Percentiles rank a stretch among this genome's conserved stretches.
These are phyloP conservation scores for Rhododendron ferrugineum DNA, from an alignment of 148 eudicot species.

Conservation along the genomic window DNA sequence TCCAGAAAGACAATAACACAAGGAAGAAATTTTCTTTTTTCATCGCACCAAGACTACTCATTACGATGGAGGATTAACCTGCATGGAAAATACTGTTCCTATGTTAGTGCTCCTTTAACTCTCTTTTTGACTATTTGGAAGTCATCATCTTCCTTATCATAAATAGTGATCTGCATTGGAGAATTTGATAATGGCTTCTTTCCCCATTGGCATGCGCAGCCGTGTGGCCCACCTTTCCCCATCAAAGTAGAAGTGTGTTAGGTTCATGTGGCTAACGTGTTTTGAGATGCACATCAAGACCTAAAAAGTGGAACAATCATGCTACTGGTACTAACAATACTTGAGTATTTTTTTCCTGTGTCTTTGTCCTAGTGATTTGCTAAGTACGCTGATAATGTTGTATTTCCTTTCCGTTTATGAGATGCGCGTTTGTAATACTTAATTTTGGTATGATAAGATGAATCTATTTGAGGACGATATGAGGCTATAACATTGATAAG, in stretches of 20 bases:
- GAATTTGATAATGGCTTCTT: neutral
- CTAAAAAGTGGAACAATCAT: neutral
- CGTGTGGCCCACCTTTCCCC: neutral
- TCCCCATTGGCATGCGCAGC: neutral
- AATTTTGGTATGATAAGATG: neutral
- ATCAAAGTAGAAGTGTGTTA: neutral
- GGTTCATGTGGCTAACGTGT: neutral
- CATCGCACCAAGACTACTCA: neutral
- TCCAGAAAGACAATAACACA: neutral
- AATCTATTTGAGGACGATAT: neutral
- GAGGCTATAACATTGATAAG: neutral
- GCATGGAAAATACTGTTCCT: neutral
- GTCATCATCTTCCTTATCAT: slow-evolving; percentile 6
- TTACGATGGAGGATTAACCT: neutral
- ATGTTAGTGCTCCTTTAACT: neutral
- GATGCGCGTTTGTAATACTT: neutral
- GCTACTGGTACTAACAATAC: neutral
- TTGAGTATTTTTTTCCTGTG: neutral
- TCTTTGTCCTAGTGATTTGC: neutral
- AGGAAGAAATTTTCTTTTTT: neutral
- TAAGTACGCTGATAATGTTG: neutral
- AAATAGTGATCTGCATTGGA: neutral
- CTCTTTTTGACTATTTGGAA: neutral
- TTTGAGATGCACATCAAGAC: slow-evolving; percentile 1
- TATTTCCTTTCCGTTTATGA: neutral